Conservation (phyloP, 1,284 basidiomycete species). For the Pseudozyma sp. region DNA sequence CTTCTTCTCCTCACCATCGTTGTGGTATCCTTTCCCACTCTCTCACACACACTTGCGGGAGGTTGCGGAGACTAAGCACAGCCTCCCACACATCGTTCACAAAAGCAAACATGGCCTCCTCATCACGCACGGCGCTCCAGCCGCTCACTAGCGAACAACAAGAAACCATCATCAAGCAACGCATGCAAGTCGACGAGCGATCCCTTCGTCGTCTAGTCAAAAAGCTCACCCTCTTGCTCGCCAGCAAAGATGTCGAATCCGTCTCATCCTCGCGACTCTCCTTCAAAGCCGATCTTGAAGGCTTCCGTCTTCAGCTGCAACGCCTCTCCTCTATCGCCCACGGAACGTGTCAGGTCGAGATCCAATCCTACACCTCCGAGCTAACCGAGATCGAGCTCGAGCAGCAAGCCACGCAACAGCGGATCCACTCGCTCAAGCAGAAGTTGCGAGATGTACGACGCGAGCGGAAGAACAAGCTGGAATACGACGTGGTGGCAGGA, state of each 20-base stretch:
- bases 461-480: slow-evolving; percentile 57
- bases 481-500: slow-evolving; percentile 56
- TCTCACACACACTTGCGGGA: too few relatives aligned
- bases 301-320: slow-evolving; percentile 19
- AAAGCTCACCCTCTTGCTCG: slow-evolving; percentile 35
- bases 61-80: not conserved
- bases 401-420: slow-evolving; percentile 28
- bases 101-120: slow-evolving; percentile 22
- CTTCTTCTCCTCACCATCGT: not conserved
- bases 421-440: slow-evolving; percentile 45
- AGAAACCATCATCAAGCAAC: slow-evolving; percentile 38
- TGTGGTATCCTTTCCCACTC: too few relatives aligned
- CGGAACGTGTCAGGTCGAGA: slow-evolving; percentile 27
- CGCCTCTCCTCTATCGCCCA: slow-evolving; percentile 31
- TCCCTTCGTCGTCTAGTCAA: slow-evolving; percentile 35
- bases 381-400: slow-evolving; percentile 29
- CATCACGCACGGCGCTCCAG: slow-evolving; percentile 19
- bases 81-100: not conserved
- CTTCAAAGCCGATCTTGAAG: slow-evolving; percentile 44
- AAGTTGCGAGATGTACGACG: slow-evolving; percentile 44
- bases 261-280: slow-evolving; percentile 24
- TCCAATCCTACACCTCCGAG: slow-evolving; percentile 24
- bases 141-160: slow-evolving; percentile 42
- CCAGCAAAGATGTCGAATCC: slow-evolving; percentile 21
- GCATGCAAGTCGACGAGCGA: slow-evolving; percentile 45